Evolutionary conservation across 768 basidiomycete species (phyloP).

Genomic region (Leucosporidium creatinivorum): DNA sequence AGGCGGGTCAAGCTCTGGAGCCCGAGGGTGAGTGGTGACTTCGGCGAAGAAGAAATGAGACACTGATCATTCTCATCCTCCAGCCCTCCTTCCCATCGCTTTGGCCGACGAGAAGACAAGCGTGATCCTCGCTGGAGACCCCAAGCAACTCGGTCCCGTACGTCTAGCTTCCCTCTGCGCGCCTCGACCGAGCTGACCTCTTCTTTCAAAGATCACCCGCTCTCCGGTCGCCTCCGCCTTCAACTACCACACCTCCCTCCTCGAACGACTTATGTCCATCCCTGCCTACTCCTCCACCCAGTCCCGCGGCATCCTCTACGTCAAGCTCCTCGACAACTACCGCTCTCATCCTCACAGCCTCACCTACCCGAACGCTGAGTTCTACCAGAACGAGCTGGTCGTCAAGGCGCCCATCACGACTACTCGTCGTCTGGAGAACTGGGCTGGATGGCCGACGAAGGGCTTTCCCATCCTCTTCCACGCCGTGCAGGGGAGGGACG

Average conservation of each 20-base stretch:
- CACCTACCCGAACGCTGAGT: slow-evolving; percentile 39
- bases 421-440: slow-evolving; percentile 3
- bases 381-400: slow-evolving; percentile 40
- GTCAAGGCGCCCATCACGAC: slow-evolving; percentile 27
- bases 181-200: not conserved
- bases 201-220: slow-evolving; percentile 23
- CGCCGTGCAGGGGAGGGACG: slow-evolving; percentile 36
- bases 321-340: slow-evolving; percentile 39
- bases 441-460: slow-evolving; percentile 37
- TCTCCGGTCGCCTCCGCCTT: slow-evolving; percentile 33
- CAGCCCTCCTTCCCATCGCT: slow-evolving; percentile 19
- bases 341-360: slow-evolving; percentile 40
- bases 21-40: slow-evolving; percentile 3
- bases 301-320: slow-evolving; percentile 7
- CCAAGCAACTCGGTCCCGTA: slow-evolving; percentile 42
- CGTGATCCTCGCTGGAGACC: slow-evolving; percentile 41
- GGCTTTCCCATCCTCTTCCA: slow-evolving; percentile 39
- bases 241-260: slow-evolving; percentile 39
- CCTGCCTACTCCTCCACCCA: slow-evolving; percentile 28
- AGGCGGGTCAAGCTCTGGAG: slow-evolving; percentile 22
- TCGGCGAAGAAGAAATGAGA: not conserved
- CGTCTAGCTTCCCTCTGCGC: not conserved
- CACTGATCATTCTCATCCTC: not conserved
- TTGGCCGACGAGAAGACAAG: slow-evolving; percentile 16
- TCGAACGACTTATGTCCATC: slow-evolving; percentile 41